Evolutionary conservation across 2,329 filamentous ascomycete species (phyloP), one percentile per base, ranked within the genome.

Genomic region (Cladosporium colombiae): DNA sequence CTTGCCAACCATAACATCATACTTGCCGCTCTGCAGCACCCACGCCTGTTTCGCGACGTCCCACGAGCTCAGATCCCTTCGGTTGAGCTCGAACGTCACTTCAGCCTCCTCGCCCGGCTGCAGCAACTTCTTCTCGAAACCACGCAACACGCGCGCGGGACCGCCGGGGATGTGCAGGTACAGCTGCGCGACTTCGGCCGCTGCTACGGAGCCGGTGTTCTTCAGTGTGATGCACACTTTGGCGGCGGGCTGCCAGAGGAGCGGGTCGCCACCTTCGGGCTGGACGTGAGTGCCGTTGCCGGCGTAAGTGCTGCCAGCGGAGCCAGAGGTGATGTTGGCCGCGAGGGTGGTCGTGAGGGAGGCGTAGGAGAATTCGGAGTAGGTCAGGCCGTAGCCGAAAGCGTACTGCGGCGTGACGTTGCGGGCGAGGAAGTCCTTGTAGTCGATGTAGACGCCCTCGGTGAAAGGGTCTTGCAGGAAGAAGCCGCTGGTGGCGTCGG

Each of bases 201-300:
- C 84, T 0, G 76, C 69, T 1, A 79, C 77, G 66, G 72, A 70
- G 1, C 91, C 91, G 0, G 82, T 84, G 71, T 95, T 95, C 4
- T 79, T 83, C 1, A 94, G 79, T 0, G 78, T 82, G 5, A 86
- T 83, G 2, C 81, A 80, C 11, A 91, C 78, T n/a, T 77, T 77
- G 68, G 85, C 89, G 0, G 88, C 81, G 0, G 82, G 76, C 37
- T 90, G 84, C 82, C 88, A 94, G 0, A 93, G 82, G 1, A 84
- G 33, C 8, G 84, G 80, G 73, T 23, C 78, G 74, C 64, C 64
- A 35, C 64, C 64, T 40, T 62, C 29, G 49, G 60, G 60, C 31
- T 62, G 89, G 7, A 52, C 25, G 23, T 27, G 50, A 1, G 56
- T 65, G 46, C 59, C 59, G 50, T 66, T 82, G 56, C 88, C 89